Conservation (phyloP, 2,329 filamentous ascomycete genomes). For the Talaromyces rugulosus region DNA sequence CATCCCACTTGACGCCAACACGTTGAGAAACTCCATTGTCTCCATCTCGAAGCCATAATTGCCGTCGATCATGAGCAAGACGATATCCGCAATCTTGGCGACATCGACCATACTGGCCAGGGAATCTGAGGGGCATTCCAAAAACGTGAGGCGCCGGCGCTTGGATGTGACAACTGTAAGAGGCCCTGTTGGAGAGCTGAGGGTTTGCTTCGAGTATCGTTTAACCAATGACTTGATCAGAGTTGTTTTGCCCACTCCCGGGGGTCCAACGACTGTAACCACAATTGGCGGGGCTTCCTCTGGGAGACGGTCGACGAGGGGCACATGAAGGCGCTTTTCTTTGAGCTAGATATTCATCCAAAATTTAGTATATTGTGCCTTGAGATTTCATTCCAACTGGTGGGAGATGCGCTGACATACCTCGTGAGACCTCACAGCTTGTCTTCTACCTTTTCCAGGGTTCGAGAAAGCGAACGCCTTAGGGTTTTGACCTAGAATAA, state of each 20-base stretch:
- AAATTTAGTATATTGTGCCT: background rate
- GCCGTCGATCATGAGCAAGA: slow-evolving; percentile 95
- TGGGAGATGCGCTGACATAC: slow-evolving; percentile 29
- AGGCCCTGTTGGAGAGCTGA: slow-evolving; percentile 83
- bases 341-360: slow-evolving; percentile 59
- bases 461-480: slow-evolving; percentile 86
- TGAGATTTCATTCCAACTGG: background rate
- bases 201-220: slow-evolving; percentile 91
- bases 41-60: slow-evolving; percentile 99
- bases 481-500: slow-evolving; percentile 63
- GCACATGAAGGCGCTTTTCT: slow-evolving; percentile 94
- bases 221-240: slow-evolving; percentile 91
- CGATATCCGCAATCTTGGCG: slow-evolving; percentile 95
- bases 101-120: slow-evolving; percentile 95
- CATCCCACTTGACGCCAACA: slow-evolving; percentile 92
- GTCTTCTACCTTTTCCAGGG: slow-evolving; percentile 73
- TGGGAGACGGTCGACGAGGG: slow-evolving; percentile 89
- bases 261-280: slow-evolving; percentile 89
- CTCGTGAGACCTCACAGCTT: slow-evolving; percentile 55
- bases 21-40: slow-evolving; percentile 98
- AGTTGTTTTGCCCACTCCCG: slow-evolving; percentile 88
- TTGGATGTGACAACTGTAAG: slow-evolving; percentile 97
- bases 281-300: slow-evolving; percentile 93
- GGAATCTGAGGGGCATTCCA: slow-evolving; percentile 93
- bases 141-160: slow-evolving; percentile 86